Percentiles rank a stretch among this genome's conserved stretches.
These are phyloP conservation scores for Ustilago crameri DNA, from an alignment of 1,284 basidiomycete species.

Conservation along the genomic window DNA sequence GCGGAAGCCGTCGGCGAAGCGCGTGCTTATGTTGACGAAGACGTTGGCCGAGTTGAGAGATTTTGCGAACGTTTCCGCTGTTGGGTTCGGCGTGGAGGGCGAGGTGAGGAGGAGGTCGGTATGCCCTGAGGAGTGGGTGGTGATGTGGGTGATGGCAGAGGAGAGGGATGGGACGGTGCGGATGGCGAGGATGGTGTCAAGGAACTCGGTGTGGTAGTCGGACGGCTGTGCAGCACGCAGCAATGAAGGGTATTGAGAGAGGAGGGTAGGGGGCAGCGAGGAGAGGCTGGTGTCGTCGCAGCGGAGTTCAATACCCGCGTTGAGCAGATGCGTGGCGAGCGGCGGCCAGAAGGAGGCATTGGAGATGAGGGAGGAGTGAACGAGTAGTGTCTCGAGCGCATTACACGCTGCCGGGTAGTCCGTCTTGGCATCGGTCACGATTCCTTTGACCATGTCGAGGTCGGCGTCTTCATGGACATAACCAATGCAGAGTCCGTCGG, in stretches of 20 bases:
- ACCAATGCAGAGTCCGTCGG: constrained; percentile 90
- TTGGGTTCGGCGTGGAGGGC: constrained; percentile 28
- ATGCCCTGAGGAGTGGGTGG: constrained; percentile 91
- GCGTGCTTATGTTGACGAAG: constrained; percentile 91
- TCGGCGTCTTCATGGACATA: constrained; percentile 88
- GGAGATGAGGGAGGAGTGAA: constrained; percentile 74
- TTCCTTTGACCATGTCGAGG: constrained; percentile 79
- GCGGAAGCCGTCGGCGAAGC: constrained; percentile 96
- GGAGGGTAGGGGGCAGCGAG: background rate
- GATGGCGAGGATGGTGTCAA: constrained; percentile 73
- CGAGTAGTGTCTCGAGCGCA: constrained; percentile 86
- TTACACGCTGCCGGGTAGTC: constrained; percentile 98
- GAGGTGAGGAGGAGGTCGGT: constrained; percentile 84
- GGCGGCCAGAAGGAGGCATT: constrained; percentile 76
- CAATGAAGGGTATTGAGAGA: background rate
- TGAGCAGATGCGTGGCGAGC: constrained; percentile 79
- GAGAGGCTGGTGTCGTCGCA: constrained; percentile 74
- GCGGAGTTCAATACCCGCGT: constrained; percentile 78
- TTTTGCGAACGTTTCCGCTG: constrained; percentile 80
- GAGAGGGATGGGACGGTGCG: constrained; percentile 77
- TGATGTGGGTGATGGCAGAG: constrained; percentile 87
- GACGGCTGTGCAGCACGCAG: constrained; percentile 67
- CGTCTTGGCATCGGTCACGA: constrained; percentile 91
- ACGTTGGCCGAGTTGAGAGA: constrained; percentile 92
- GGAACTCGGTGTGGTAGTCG: constrained; percentile 88